Conservation (phyloP, 352 stramenopile species). For the Phytophthora syringae region DNA sequence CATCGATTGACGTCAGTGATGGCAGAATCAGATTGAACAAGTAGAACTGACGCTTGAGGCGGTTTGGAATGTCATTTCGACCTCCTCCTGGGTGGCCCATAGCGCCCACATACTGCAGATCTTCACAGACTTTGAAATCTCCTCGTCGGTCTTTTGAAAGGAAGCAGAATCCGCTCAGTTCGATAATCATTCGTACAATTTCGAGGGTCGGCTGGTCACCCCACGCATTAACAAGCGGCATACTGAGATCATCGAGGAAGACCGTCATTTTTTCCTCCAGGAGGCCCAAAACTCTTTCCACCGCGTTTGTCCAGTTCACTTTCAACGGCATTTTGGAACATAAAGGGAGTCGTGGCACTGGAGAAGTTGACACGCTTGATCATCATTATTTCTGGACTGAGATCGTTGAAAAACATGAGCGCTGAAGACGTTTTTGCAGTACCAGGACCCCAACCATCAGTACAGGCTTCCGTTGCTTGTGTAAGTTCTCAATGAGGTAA, state of each 20-base stretch:
- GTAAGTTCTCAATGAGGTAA: slow-evolving; percentile 92
- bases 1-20: slow-evolving; percentile 98
- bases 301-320: slow-evolving; percentile 98
- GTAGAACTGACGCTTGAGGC: slow-evolving; percentile 99
- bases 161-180: slow-evolving; percentile 98
- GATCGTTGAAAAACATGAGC: slow-evolving; percentile 97
- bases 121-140: slow-evolving; percentile 98
- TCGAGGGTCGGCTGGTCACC: slow-evolving; percentile 98
- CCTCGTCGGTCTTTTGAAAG: slow-evolving; percentile 98
- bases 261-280: slow-evolving; percentile 99
- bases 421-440: slow-evolving; percentile 98
- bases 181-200: slow-evolving; percentile 97
- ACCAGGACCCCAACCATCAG: slow-evolving; percentile 97
- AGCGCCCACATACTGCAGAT: slow-evolving; percentile 97
- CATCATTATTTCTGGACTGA: slow-evolving; percentile 95
- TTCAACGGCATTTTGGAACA: slow-evolving; percentile 98
- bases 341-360: slow-evolving; percentile 96
- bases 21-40: slow-evolving; percentile 98
- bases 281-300: slow-evolving; percentile 98
- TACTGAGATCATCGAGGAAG: slow-evolving; percentile 98
- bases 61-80: slow-evolving; percentile 99
- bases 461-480: slow-evolving; percentile 95
- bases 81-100: slow-evolving; percentile 98
- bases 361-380: slow-evolving; percentile 99
- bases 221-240: slow-evolving; percentile 98